Evolutionary conservation across 106 monocot genomes (phyloP).

Genomic region (Dendrobium huoshanense): DNA sequence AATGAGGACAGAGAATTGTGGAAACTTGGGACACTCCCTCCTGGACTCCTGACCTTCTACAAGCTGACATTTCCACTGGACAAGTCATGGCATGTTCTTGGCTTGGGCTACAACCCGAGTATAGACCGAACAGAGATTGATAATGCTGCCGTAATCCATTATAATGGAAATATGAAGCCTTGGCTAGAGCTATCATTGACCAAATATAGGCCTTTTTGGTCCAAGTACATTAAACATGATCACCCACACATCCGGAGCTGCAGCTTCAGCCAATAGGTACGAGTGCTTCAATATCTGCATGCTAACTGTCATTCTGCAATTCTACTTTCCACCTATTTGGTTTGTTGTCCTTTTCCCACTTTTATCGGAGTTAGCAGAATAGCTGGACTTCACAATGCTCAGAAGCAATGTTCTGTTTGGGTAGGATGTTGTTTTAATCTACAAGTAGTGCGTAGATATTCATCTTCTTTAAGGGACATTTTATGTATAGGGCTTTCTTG

Average conservation of each 20-base stretch:
- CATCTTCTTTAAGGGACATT: background rate
- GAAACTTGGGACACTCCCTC: constrained; percentile 38
- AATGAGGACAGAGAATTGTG: constrained; percentile 38
- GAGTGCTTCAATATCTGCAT: background rate
- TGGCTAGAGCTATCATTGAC: constrained; percentile 41
- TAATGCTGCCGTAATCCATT: constrained; percentile 37
- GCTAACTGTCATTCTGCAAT: too few species aligned
- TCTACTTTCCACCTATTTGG: background rate
- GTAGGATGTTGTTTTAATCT: too few species aligned
- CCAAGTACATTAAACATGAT: constrained; percentile 35
- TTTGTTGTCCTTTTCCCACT: too few species aligned
- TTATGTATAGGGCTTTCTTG: background rate
- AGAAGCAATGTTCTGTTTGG: too few species aligned
- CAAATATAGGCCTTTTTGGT: constrained; percentile 35
- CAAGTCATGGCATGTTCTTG: constrained; percentile 50
- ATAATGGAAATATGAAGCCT: constrained; percentile 47
- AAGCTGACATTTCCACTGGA: constrained; percentile 30
- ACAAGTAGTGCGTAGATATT: too few species aligned
- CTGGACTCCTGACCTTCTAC: constrained; percentile 37
- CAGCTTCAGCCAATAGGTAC: background rate
- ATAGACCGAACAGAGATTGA: constrained; percentile 38
- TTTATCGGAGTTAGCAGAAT: background rate
- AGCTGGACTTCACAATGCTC: too few species aligned
- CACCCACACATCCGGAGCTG: constrained; percentile 18
- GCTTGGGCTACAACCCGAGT: constrained; percentile 40